Evolutionary conservation across 768 basidiomycete genomes (phyloP).

Genomic region (Imleria badia): DNA sequence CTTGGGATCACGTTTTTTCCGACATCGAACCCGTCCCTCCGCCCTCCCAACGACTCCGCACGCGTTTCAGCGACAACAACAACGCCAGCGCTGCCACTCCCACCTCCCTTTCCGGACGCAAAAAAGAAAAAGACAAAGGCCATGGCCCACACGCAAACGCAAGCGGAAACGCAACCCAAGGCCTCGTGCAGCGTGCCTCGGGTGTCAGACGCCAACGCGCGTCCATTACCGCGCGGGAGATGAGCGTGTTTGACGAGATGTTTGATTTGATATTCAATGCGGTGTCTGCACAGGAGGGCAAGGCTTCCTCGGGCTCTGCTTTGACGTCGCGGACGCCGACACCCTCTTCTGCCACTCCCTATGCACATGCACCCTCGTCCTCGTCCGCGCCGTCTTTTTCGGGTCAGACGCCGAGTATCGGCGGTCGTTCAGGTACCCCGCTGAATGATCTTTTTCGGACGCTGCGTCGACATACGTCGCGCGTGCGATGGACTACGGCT

Average conservation of each 20-base stretch:
- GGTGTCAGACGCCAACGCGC: constrained; percentile 40
- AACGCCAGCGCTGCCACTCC: not conserved
- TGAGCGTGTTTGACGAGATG: constrained; percentile 67
- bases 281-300: constrained; percentile 36
- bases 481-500: constrained; percentile 50
- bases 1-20: constrained; percentile 57
- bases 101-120: not conserved
- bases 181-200: constrained; percentile 13
- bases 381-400: not conserved
- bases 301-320: not conserved
- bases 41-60: constrained; percentile 10
- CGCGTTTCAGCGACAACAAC: constrained; percentile 7
- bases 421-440: constrained; percentile 12
- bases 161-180: too few species aligned
- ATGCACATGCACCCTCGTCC: not conserved
- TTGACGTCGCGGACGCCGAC: constrained; percentile 4
- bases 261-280: constrained; percentile 70
- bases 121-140: not conserved
- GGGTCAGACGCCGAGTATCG: constrained; percentile 18
- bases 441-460: constrained; percentile 55
- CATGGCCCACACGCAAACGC: not conserved
- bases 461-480: constrained; percentile 52
- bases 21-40: constrained; percentile 38
- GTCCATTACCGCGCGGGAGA: constrained; percentile 68
- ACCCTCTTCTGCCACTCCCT: not conserved